Conservation (phyloP, 306 rosid species). For the Oxytropis ochrocephala region DNA sequence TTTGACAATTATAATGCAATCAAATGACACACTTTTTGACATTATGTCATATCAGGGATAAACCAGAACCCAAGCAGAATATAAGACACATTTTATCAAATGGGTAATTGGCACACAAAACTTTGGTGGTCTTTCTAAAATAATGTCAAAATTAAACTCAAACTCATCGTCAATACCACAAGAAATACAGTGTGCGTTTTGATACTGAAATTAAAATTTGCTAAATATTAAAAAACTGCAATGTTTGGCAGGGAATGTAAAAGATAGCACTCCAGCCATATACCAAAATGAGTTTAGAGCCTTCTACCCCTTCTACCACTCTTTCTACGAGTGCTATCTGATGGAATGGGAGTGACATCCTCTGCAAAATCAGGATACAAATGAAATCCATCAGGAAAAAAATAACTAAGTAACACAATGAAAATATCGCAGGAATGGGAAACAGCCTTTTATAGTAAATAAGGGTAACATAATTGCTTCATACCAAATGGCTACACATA, state of each 20-base stretch:
- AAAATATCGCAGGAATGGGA: not conserved
- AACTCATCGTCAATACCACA: not conserved
- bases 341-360: conserved; percentile 94
- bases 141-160: not conserved
- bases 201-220: conserved; percentile 20
- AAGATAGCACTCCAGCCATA: conserved; percentile 4
- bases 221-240: conserved; percentile 23
- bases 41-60: too few species aligned
- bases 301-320: conserved; percentile 93
- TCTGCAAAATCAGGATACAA: conserved; percentile 35
- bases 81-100: too few species aligned
- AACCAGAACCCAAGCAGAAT: too few species aligned
- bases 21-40: too few species aligned
- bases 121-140: not conserved
- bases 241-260: conserved; percentile 9
- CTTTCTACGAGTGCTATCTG: conserved; percentile 90
- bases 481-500: not conserved
- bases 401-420: not conserved
- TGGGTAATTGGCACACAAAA: not conserved
- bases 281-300: conserved; percentile 32
- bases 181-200: conserved; percentile 12
- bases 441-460: not conserved
- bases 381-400: not conserved
- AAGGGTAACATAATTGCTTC: not conserved
- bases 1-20: too few species aligned